Percentiles rank a stretch among this genome's conserved stretches.
Conservation (phyloP, 108 stramenopile species). For the Pseudonitzschia delicatissima region DNA sequence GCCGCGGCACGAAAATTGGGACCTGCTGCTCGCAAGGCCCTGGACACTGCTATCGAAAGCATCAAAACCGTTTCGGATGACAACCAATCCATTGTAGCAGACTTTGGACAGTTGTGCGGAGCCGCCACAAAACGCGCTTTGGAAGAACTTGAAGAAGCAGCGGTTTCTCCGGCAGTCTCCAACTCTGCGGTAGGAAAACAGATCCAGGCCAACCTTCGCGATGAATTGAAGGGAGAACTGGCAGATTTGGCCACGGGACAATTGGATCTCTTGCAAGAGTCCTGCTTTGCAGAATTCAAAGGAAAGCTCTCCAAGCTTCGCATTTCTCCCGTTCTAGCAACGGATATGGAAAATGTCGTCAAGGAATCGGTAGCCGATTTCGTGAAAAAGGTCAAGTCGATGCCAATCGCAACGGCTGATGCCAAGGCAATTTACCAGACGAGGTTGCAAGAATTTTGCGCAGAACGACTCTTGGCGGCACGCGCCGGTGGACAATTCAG, state of each 20-base stretch:
- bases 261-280: conserved; percentile 45
- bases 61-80: conserved; percentile 31
- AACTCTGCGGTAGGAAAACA: conserved; percentile 50
- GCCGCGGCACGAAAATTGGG: conserved; percentile 63
- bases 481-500: conserved; percentile 73
- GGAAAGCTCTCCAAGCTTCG: conserved; percentile 61
- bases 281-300: conserved; percentile 68
- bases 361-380: conserved; percentile 51
- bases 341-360: conserved; percentile 66
- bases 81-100: conserved; percentile 46
- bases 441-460: conserved; percentile 54
- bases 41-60: conserved; percentile 37
- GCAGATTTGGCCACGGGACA: conserved; percentile 59
- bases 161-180: conserved; percentile 17
- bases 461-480: conserved; percentile 69
- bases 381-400: conserved; percentile 42
- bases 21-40: conserved; percentile 43
- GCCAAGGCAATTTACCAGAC: conserved; percentile 43
- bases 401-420: conserved; percentile 24
- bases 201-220: conserved; percentile 47
- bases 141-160: conserved; percentile 40
- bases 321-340: conserved; percentile 62
- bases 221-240: conserved; percentile 58
- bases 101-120: conserved; percentile 71
- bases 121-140: conserved; percentile 63